A percentile compares a stretch with the other conserved stretches of the same genome.
phyloP scores from a whole-genome alignment of 768 basidiomycete species.

The Epithele typhae region DNA sequence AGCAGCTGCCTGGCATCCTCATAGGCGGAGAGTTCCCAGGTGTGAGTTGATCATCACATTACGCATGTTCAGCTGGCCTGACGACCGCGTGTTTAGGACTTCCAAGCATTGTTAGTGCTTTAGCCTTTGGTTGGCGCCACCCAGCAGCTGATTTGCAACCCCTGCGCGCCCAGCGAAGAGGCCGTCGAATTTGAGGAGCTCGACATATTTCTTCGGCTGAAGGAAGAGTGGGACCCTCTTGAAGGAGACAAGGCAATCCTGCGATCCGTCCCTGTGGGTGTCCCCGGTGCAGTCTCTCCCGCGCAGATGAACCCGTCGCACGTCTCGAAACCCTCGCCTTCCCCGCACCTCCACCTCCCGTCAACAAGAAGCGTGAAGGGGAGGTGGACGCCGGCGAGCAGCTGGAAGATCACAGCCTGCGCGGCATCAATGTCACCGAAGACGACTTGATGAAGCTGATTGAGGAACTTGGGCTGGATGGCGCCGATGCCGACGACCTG shows the following conservation, averaged over 20 bases:
- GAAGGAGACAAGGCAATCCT: conserved; percentile 61
- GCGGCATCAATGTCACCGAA: conserved; percentile 73
- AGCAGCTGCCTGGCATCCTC: conserved; percentile 80
- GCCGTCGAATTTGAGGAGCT: conserved; percentile 79
- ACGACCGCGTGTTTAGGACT: conserved; percentile 17
- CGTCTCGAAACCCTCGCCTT: conserved; percentile 34
- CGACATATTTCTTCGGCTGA: conserved; percentile 63
- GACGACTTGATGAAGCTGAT: conserved; percentile 70
- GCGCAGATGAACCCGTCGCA: conserved; percentile 82
- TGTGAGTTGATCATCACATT: conserved; percentile 32
- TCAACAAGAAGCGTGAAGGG: conserved; percentile 49
- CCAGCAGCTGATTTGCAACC: no score
- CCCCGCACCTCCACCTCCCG: no score
- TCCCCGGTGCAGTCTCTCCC: conserved; percentile 74
- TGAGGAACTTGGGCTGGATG: conserved; percentile 70
- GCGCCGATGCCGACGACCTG: conserved; percentile 72
- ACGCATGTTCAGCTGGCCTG: no score
- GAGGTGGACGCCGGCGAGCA: conserved; percentile 65
- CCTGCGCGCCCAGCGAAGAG: conserved; percentile 61
- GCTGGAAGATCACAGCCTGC: conserved; percentile 65
- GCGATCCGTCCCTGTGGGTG: conserved; percentile 61
- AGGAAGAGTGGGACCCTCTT: conserved; percentile 61
- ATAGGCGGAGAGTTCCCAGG: conserved; percentile 75
- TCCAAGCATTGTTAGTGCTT: conserved; percentile 63
- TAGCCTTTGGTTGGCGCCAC: no score